phyloP scores from a whole-genome alignment of 306 rosid genomes.

The Ochetophila trinervis region DNA sequence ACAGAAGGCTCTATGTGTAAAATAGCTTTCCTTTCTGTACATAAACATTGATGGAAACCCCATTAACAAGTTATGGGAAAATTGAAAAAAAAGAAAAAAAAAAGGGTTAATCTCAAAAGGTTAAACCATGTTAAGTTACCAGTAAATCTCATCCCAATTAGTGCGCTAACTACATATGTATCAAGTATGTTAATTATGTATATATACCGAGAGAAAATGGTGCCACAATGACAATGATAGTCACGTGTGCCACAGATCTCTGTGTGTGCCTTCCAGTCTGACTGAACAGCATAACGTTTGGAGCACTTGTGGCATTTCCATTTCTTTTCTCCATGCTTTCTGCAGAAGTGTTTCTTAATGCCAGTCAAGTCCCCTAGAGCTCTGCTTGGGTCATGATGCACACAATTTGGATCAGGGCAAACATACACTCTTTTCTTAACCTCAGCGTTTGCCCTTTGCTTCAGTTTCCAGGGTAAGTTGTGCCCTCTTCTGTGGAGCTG shows the following conservation, averaged over 20 bases:
- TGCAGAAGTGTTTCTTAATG: conserved; percentile 24
- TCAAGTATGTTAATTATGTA: background rate
- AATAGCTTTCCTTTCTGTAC: background rate
- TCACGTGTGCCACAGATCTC: conserved; percentile 28
- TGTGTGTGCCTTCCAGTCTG: conserved; percentile 33
- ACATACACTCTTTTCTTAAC: conserved; percentile 26
- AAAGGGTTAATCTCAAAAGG: background rate
- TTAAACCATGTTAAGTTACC: no score
- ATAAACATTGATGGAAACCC: background rate
- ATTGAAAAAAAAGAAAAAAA: no score
- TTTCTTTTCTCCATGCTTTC: conserved; percentile 33
- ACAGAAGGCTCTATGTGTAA: background rate
- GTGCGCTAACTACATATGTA: background rate
- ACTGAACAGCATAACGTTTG: conserved; percentile 31
- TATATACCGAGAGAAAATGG: conserved; percentile 24
- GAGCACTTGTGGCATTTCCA: conserved; percentile 32
- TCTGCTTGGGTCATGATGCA: conserved; percentile 26
- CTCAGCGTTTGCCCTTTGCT: conserved; percentile 23
- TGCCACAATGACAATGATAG: conserved; percentile 30
- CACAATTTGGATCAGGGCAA: conserved; percentile 24
- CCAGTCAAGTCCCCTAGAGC: conserved; percentile 28
- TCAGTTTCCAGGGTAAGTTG: conserved; percentile 29
- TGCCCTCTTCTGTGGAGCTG: conserved; percentile 29
- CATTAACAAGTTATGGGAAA: background rate
- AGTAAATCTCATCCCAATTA: background rate